Base-by-base conservation (phyloP, 176 grass and related monocot genomes). In the Guadua angustifolia region DNA sequence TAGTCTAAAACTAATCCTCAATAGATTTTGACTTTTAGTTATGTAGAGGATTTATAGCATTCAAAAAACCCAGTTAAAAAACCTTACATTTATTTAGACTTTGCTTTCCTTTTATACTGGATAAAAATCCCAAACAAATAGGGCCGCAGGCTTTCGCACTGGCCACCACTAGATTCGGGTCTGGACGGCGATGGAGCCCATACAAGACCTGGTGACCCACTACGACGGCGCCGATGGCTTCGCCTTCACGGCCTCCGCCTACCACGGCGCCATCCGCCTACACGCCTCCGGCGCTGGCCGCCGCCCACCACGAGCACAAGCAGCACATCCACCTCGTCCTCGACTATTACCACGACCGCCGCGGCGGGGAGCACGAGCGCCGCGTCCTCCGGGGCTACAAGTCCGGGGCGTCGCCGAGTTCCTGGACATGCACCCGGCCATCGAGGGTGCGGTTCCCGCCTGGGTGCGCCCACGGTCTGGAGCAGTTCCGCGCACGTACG, bases 301-400 rank as follows among this genome's bases (percentile, higher is more conserved):
- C 69, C 29, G 57, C 73, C 81, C 57, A 74, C 56, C 81, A 74
- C 57, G 42, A 83, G 55, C 56, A 83, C 80, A 69, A 36, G 42
- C 80, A 61, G 5, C 69, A 72, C 55, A 43, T 73, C 80, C 80
- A 61, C 40, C 68, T 82, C 68, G 17, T 82, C 40, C 39, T 61
- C 53, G 80, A 36, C 53, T 26, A 39, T 39, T 38, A 61, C 55
- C 40, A 58, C 4, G 7, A 7, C 39, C 15, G 49, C 49, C 15
- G 49, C 49, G 49, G 49, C 15, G 49, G 15, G 15, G 49, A 51
- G 49, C 49, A 51, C 14, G 47, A 13, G 47, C 66, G 51, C 16
- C 68, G 40, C 17, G 55, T 47, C 53, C 80, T 82, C 68, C 29
- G 56, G 80, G 80, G 49, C 39, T 47, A 82, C 68, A 72, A 35